These are phyloP conservation scores for Miamiensis avidus DNA, from an alignment of 169 alveolate species.

Conservation along the genomic window DNA sequence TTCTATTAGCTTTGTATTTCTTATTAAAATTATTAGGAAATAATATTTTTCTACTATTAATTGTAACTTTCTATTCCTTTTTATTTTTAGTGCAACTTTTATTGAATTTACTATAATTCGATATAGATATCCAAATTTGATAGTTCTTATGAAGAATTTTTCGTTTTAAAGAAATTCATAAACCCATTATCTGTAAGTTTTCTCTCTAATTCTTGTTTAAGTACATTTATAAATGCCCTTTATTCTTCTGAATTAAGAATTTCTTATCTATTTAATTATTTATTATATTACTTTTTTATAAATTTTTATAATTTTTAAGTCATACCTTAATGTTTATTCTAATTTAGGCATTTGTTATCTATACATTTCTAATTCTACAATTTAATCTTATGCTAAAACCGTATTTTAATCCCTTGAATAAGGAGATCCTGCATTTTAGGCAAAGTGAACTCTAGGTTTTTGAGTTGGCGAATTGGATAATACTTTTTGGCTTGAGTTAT, in stretches of 20 bases:
- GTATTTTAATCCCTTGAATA: background rate
- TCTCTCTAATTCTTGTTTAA: slow-evolving; percentile 6
- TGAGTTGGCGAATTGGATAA: too few species aligned
- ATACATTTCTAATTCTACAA: background rate
- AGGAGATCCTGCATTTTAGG: background rate
- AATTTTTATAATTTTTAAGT: background rate
- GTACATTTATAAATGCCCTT: slow-evolving; percentile 2
- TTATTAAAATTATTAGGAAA: background rate
- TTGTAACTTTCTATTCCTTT: too few species aligned
- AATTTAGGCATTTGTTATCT: background rate
- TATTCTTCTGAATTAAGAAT: slow-evolving; percentile 17
- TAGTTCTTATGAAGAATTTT: slow-evolving; percentile 13
- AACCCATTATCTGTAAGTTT: slow-evolving; percentile 19
- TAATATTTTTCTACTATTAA: background rate
- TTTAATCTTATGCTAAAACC: too few species aligned
- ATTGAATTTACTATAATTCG: slow-evolving; percentile 7
- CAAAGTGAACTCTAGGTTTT: too few species aligned
- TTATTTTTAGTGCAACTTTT: background rate
- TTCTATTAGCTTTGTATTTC: too few species aligned
- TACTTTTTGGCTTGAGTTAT: too few species aligned
- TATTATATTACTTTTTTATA: too few species aligned
- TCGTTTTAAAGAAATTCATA: slow-evolving; percentile 29
- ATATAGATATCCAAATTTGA: slow-evolving; percentile 17
- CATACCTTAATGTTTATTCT: too few species aligned
- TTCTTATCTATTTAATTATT: background rate